phyloP scores from a whole-genome alignment of 2,329 filamentous ascomycete genomes.

The Hypomyces perniciosus region DNA sequence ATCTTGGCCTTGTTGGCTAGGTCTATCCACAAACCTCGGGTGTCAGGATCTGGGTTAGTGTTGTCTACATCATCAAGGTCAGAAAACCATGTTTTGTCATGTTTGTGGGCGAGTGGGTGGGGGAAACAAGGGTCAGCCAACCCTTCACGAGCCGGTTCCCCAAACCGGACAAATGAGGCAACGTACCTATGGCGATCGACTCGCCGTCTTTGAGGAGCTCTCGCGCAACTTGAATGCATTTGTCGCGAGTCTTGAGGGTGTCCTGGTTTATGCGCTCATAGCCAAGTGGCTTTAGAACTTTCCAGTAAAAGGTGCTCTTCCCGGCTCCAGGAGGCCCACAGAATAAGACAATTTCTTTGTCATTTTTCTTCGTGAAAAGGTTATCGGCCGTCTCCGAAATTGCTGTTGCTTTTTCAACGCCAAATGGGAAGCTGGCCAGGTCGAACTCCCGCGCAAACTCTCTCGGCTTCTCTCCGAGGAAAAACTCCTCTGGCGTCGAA shows the following conservation, averaged over 20 bases:
- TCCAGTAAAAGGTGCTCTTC: constrained; percentile 88
- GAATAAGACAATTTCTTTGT: constrained; percentile 73
- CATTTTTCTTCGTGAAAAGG: constrained; percentile 54
- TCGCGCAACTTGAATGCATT: constrained; percentile 66
- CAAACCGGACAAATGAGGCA: constrained; percentile 1
- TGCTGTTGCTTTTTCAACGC: not conserved
- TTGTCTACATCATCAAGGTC: constrained; percentile 58
- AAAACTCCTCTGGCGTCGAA: constrained; percentile 87
- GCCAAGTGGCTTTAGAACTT: constrained; percentile 65
- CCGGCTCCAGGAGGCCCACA: constrained; percentile 85
- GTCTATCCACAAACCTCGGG: constrained; percentile 69
- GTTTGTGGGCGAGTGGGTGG: not conserved
- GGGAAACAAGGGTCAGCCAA: not conserved
- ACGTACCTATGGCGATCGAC: constrained; percentile 72
- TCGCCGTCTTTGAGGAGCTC: constrained; percentile 57
- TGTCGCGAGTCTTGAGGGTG: constrained; percentile 65
- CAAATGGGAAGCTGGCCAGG: constrained; percentile 49
- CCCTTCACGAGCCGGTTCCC: not conserved
- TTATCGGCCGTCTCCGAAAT: constrained; percentile 24
- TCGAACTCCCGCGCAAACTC: constrained; percentile 69
- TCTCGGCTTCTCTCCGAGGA: constrained; percentile 61
- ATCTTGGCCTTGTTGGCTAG: constrained; percentile 65
- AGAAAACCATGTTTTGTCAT: not conserved
- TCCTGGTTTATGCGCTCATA: constrained; percentile 92
- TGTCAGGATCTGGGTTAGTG: constrained; percentile 82